phyloP scores from a whole-genome alignment of 306 rosid species.

The Prosopis cineraria region DNA sequence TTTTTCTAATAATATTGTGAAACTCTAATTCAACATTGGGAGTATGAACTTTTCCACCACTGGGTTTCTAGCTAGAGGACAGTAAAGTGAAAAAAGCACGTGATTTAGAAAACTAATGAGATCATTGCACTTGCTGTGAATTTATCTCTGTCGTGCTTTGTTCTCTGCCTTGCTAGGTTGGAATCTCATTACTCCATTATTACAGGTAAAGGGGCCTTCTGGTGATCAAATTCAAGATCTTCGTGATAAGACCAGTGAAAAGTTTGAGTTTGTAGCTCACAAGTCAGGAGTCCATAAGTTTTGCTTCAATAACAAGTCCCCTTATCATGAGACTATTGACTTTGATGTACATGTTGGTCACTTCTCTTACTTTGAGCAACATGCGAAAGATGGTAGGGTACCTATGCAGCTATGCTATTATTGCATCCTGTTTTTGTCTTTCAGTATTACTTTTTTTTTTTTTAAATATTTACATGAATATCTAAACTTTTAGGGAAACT shows the following conservation, averaged over 20 bases:
- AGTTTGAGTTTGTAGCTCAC: slow-evolving; percentile 60
- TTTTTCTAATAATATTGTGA: slow-evolving; percentile 2
- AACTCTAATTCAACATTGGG: neutral
- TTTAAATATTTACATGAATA: slow-evolving; percentile 9
- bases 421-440: neutral
- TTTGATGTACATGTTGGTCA: slow-evolving; percentile 87
- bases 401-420: slow-evolving; percentile 6
- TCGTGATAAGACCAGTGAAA: slow-evolving; percentile 64
- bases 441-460: neutral
- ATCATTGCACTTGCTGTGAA: neutral
- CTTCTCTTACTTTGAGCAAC: slow-evolving; percentile 72
- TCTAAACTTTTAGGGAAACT: neutral
- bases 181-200: slow-evolving; percentile 26
- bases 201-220: slow-evolving; percentile 81
- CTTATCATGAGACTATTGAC: slow-evolving; percentile 74
- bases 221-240: slow-evolving; percentile 77
- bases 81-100: neutral
- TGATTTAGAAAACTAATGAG: neutral
- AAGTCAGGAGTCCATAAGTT: slow-evolving; percentile 64
- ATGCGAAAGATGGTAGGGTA: slow-evolving; percentile 89
- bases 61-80: neutral
- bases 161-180: neutral
- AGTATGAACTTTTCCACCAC: neutral
- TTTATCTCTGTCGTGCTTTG: neutral
- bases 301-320: slow-evolving; percentile 80